A percentile compares a stretch with the other conserved stretches of the same genome.
phyloP scores from a whole-genome alignment of 371 early-diverging fungal genomes.

The Syncephalastrum sp. region DNA sequence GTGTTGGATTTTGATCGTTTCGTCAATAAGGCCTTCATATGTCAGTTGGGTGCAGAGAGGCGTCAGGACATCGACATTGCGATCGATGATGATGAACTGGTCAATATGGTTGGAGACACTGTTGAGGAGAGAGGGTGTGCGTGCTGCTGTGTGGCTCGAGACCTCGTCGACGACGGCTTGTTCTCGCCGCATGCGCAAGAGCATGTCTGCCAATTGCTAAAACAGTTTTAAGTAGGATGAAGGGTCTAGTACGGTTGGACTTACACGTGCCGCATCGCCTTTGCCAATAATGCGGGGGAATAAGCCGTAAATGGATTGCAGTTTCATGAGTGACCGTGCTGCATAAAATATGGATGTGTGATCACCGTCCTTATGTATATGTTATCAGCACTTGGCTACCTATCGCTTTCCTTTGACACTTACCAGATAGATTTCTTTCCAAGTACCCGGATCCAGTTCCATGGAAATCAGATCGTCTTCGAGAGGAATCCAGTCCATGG shows the following conservation, averaged over 20 bases:
- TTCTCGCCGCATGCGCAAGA: conserved; percentile 83
- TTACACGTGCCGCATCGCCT: conserved; percentile 79
- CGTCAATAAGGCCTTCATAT: conserved; percentile 92
- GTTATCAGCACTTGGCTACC: not conserved
- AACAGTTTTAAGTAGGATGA: not conserved
- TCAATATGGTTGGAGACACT: conserved; percentile 74
- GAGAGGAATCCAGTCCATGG: conserved; percentile 87
- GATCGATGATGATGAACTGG: conserved; percentile 88
- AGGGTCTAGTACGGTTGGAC: not conserved
- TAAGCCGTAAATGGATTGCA: conserved; percentile 83
- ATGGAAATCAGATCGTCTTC: conserved; percentile 91
- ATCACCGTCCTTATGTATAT: conserved; percentile 71
- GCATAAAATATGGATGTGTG: conserved; percentile 75
- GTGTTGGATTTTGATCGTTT: conserved; percentile 67
- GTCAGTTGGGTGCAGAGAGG: conserved; percentile 93
- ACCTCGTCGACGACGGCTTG: conserved; percentile 59
- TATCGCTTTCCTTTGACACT: not conserved
- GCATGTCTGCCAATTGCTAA: conserved; percentile 74
- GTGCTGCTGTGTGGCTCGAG: conserved; percentile 39
- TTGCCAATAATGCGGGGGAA: conserved; percentile 90
- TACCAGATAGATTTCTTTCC: conserved; percentile 82
- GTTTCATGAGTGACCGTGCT: conserved; percentile 82
- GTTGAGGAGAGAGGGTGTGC: conserved; percentile 37
- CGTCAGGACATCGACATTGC: conserved; percentile 86
- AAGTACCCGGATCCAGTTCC: conserved; percentile 74